A percentile compares a stretch with the other conserved stretches of the same genome.
Evolutionary conservation across 2,329 filamentous ascomycete species (phyloP).

Genomic region (Hypoxylon sp.): DNA sequence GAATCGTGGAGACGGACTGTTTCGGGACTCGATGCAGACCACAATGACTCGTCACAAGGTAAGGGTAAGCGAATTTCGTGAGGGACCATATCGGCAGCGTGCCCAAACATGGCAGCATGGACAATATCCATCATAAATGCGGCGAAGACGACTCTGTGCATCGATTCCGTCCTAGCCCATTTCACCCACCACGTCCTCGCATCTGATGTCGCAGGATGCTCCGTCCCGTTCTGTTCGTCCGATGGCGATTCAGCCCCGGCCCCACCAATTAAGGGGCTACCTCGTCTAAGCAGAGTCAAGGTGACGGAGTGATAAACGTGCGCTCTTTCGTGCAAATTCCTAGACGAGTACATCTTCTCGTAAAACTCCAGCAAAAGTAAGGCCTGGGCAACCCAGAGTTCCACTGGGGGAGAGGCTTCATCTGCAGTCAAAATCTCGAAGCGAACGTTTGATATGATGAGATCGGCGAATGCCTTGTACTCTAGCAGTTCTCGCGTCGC

Average conservation of each 20-base stretch:
- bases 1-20: constrained; percentile 83
- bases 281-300: constrained; percentile 84
- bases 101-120: constrained; percentile 93
- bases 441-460: constrained; percentile 78
- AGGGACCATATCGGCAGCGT: constrained; percentile 89
- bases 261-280: constrained; percentile 85
- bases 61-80: constrained; percentile 89
- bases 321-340: constrained; percentile 85
- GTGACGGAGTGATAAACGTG: constrained; percentile 92
- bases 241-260: constrained; percentile 84
- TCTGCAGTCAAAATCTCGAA: constrained; percentile 87
- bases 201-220: constrained; percentile 59
- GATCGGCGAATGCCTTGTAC: constrained; percentile 64
- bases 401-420: constrained; percentile 85
- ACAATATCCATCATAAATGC: constrained; percentile 91
- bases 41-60: constrained; percentile 88
- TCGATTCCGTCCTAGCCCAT: constrained; percentile 92
- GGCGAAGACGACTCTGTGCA: constrained; percentile 86
- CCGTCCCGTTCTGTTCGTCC: constrained; percentile 73
- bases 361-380: constrained; percentile 87
- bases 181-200: constrained; percentile 78
- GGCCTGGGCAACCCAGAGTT: constrained; percentile 89
- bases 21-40: constrained; percentile 83
- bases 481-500: constrained; percentile 64
- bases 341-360: constrained; percentile 91